phyloP scores from a whole-genome alignment of 805 yeast species.

The Metschnikowia matae region DNA sequence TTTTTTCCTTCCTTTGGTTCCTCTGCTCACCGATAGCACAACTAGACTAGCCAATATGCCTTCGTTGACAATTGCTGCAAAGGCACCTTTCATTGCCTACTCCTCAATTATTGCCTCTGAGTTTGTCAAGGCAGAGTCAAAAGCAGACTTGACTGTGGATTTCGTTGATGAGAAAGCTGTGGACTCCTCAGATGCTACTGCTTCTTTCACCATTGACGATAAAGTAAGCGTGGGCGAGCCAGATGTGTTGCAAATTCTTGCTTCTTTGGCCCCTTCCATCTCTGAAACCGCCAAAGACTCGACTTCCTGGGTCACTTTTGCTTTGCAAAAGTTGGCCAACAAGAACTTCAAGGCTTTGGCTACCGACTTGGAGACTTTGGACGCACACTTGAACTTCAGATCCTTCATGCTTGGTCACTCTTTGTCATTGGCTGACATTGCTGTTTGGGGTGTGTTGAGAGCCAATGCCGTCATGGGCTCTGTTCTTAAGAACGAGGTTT shows the following conservation, averaged over 20 bases:
- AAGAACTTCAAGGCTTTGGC: conserved; percentile 88
- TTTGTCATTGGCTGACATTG: conserved; percentile 75
- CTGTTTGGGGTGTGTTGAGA: conserved; percentile 90
- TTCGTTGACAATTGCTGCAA: conserved; percentile 69
- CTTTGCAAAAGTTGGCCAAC: conserved; percentile 62
- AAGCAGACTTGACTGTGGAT: conserved; percentile 52
- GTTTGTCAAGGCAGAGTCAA: conserved; percentile 52
- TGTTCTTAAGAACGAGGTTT: conserved; percentile 77
- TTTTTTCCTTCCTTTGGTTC: background rate
- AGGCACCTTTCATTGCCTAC: conserved; percentile 81
- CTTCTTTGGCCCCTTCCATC: conserved; percentile 49
- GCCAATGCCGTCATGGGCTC: conserved; percentile 93
- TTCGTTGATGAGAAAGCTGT: conserved; percentile 68
- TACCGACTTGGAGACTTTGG: conserved; percentile 72
- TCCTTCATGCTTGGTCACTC: conserved; percentile 68
- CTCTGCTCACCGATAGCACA: background rate
- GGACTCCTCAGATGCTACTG: conserved; percentile 42
- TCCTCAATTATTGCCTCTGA: conserved; percentile 75
- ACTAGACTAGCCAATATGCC: conserved; percentile 27
- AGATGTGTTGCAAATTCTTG: conserved; percentile 47
- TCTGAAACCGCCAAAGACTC: conserved; percentile 17
- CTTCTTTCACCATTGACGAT: conserved; percentile 44
- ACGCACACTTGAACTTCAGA: conserved; percentile 78
- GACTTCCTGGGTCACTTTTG: conserved; percentile 64
- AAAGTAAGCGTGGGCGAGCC: conserved; percentile 39